Conservation (phyloP, 75 land plant species). For the Pinus tabuliformis region DNA sequence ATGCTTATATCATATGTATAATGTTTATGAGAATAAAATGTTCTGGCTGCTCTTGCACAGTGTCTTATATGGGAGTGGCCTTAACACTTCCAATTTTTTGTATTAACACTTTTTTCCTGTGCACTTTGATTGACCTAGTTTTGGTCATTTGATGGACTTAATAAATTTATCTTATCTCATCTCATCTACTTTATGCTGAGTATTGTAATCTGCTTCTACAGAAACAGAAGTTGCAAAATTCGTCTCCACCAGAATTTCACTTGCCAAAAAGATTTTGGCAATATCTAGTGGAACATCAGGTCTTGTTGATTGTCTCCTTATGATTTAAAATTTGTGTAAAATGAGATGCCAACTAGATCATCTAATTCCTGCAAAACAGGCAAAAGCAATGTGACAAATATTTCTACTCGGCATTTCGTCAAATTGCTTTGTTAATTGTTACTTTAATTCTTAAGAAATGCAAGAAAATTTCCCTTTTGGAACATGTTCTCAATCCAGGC, state of each 20-base stretch:
- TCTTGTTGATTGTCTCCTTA: slow-evolving; percentile 1
- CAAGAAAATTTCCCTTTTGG: neutral
- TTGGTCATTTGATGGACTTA: no score
- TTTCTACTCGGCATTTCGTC: neutral
- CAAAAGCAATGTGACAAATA: neutral
- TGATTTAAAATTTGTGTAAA: neutral
- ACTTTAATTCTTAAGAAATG: neutral
- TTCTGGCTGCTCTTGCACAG: no score
- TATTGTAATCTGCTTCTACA: slow-evolving; percentile 22
- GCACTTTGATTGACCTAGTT: no score
- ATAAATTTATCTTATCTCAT: no score
- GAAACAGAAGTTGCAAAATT: slow-evolving; percentile 68
- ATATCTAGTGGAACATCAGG: slow-evolving; percentile 79
- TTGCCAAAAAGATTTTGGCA: slow-evolving; percentile 90
- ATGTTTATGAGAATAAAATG: no score
- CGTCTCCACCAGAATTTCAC: slow-evolving; percentile 50
- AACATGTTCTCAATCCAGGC: neutral
- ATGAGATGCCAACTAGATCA: neutral
- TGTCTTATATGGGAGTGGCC: no score
- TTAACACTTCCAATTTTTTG: no score
- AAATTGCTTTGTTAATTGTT: neutral
- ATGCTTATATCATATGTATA: no score
- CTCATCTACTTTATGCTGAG: no score
- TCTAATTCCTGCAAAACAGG: neutral
- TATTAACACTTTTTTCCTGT: no score